Conservation (phyloP, 257 asterid genomes). For the Gynochthodes officinalis region DNA sequence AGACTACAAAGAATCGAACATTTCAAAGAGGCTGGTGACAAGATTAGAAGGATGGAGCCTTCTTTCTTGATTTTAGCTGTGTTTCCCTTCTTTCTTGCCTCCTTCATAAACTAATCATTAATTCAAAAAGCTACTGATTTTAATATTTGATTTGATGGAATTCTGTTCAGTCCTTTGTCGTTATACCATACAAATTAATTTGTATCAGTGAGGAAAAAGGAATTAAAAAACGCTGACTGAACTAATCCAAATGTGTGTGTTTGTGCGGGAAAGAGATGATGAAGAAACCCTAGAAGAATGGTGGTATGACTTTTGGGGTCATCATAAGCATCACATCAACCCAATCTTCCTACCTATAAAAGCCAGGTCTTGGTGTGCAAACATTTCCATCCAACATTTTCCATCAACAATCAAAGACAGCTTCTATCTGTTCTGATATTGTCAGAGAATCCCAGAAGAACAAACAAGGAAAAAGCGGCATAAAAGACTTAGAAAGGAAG, state of each 20-base stretch:
- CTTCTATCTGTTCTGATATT: conserved; percentile 16
- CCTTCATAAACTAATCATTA: conserved; percentile 35
- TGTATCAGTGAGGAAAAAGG: not conserved
- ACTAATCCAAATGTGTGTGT: conserved; percentile 63
- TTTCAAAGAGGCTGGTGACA: conserved; percentile 28
- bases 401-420: conserved; percentile 21
- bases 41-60: conserved; percentile 42
- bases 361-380: conserved; percentile 57
- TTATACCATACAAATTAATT: conserved; percentile 18
- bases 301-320: conserved; percentile 43
- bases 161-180: conserved; percentile 42
- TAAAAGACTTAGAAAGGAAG: conserved; percentile 1
- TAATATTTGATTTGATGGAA: conserved; percentile 29
- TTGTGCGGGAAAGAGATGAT: conserved; percentile 19
- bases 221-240: conserved; percentile 26
- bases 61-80: conserved; percentile 34
- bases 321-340: conserved; percentile 56
- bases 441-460: not conserved
- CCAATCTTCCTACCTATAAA: conserved; percentile 58
- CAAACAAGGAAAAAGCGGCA: not conserved
- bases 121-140: conserved; percentile 37
- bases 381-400: conserved; percentile 28
- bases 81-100: conserved; percentile 21
- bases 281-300: conserved; percentile 56
- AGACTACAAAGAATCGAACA: conserved; percentile 21